Base-by-base conservation (phyloP, 2,329 filamentous ascomycete species). In the Fusarium tuaranense region DNA sequence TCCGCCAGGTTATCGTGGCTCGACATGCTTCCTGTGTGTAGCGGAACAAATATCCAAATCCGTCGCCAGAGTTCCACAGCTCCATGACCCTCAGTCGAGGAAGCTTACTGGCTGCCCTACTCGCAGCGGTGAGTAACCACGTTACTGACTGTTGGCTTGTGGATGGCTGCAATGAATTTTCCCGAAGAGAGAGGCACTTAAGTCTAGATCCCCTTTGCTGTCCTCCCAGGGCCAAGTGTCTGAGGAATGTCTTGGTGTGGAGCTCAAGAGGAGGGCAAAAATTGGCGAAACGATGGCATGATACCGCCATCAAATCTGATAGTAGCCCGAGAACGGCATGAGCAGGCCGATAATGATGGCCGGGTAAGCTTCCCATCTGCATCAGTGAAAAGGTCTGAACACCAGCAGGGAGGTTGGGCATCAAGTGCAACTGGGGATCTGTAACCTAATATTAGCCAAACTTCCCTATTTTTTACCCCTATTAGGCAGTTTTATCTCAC, bases 81-180 rank as follows among this genome's bases (percentile, higher is more conserved):
- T 74, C 72, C n/a, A 74, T 27, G 30, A 53, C 64, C 14, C 22
- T 25, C 13, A 68, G n/a, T 16, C 18, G 59, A 22, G 72, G 67
- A 9, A 74, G 39, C 1, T 1, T 59, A 14, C 20, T 64, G 48
- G 62, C 65, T 51, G 62, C 70, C 4, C 12, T 18, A 9, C 39
- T 62, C 10, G 63, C 62, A 25, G 36, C 38, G 4, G 12, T 14
- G 5, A 74, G 22, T 0, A 55, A 27, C 2, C 2, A 7, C 5
- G 32, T 38, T 3, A 62, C 27, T 9, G 2, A 2, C 1, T 18
- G 12, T 12, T 58, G 67, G 5, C 25, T 18, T 20, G 5, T 9
- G 1, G 1, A 16, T 5, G 39, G 25, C 0, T 3, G 6, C 5
- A 69, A 13, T 8, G 3, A 12, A 22, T 0, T 10, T 6, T 14